These are phyloP conservation scores for Tuber magnatum DNA, from an alignment of 495 filamentous ascomycete species.

Conservation along the genomic window DNA sequence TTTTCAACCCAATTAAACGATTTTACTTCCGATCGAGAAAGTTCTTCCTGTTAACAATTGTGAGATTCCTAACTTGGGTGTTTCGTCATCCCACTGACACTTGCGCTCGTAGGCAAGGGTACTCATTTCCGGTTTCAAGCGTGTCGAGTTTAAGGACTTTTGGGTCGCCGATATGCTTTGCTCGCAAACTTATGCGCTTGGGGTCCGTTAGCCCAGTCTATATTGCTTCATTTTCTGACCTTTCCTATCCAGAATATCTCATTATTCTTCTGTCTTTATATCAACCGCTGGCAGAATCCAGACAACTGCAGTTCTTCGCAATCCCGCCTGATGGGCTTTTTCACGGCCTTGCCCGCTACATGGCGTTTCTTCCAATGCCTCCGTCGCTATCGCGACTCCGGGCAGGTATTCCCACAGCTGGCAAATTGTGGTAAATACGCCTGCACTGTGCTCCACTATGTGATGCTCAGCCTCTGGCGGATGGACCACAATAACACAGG, in stretches of 20 bases:
- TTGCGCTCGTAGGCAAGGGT: conserved; percentile 62
- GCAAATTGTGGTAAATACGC: conserved; percentile 88
- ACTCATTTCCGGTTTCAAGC: conserved; percentile 74
- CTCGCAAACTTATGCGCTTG: conserved; percentile 80
- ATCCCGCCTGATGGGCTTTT: conserved; percentile 77
- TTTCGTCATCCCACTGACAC: conserved; percentile 20
- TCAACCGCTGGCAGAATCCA: conserved; percentile 62
- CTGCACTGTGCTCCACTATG: conserved; percentile 72
- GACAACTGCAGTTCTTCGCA: conserved; percentile 74
- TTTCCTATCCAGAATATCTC: conserved; percentile 59
- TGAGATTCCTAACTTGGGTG: background rate
- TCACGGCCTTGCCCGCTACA: conserved; percentile 72
- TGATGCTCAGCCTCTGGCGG: conserved; percentile 71
- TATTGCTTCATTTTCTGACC: conserved; percentile 35
- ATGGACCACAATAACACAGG: conserved; percentile 54
- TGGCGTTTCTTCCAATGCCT: conserved; percentile 88
- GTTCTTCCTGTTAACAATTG: conserved; percentile 70
- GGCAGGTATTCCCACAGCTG: conserved; percentile 82
- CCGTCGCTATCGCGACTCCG: conserved; percentile 79
- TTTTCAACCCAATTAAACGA: conserved; percentile 67
- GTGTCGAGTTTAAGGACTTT: conserved; percentile 94
- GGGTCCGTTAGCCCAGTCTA: conserved; percentile 52
- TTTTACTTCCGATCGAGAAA: conserved; percentile 68
- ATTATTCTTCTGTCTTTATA: conserved; percentile 92
- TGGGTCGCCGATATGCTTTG: conserved; percentile 97